These are phyloP conservation scores for Boletus rex-veris DNA, from an alignment of 768 basidiomycete genomes.

Conservation along the genomic window DNA sequence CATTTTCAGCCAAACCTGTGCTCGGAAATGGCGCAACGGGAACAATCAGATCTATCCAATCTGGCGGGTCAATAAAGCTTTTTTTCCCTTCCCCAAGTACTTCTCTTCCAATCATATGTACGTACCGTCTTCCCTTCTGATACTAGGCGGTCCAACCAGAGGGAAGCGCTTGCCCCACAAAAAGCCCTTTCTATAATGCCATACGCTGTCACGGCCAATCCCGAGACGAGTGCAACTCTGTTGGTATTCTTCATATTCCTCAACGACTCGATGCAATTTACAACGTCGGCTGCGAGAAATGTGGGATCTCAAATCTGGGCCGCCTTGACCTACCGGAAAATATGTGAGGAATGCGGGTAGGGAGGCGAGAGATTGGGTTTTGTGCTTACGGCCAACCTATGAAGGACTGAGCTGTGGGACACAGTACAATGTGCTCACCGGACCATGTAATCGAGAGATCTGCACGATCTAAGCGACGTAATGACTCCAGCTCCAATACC, in stretches of 20 bases:
- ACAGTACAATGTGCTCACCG: neutral
- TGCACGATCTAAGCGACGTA: slow-evolving; percentile 15
- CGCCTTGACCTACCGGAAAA: neutral
- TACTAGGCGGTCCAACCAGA: neutral
- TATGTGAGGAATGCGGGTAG: no score
- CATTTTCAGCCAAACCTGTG: slow-evolving; percentile 30
- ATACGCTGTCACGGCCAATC: neutral
- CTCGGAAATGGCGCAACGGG: slow-evolving; percentile 19
- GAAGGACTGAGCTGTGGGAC: neutral
- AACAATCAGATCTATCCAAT: slow-evolving; percentile 15
- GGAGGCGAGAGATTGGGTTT: neutral
- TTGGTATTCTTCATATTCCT: neutral
- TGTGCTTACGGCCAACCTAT: neutral
- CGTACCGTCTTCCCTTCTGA: neutral
- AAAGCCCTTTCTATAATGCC: neutral
- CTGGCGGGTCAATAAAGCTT: slow-evolving; percentile 4
- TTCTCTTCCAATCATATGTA: slow-evolving; percentile 9
- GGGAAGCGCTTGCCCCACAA: neutral
- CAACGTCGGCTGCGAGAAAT: slow-evolving; percentile 1
- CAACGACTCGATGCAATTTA: neutral
- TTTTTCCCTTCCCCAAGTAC: neutral
- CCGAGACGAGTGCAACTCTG: slow-evolving; percentile 5
- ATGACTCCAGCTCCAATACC: neutral
- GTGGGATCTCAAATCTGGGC: neutral
- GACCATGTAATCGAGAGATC: slow-evolving; percentile 12